Base-by-base conservation (phyloP, 345 rosid genomes). In the Camelina sativa region DNA sequence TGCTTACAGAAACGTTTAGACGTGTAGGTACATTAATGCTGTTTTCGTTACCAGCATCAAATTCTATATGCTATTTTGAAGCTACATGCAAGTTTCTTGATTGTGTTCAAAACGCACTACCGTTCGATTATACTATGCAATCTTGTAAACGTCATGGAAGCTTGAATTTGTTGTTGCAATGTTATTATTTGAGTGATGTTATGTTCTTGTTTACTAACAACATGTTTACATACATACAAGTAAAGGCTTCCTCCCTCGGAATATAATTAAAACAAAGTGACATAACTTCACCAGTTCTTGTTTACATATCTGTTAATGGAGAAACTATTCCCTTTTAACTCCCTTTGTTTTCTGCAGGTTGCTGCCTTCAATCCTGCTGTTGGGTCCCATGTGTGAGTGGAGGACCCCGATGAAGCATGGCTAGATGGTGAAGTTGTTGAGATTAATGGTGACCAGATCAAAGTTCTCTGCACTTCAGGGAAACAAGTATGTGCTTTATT, bases 311-410 rank as follows among this genome's bases (percentile, higher is more conserved):
- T 28, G 23, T 37, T 66, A 2, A 2, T 9, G 52, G 30, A 53
- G 69, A 41, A 19, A 58, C 11, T 20, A 50, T 61, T 43, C 44
- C 22, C 16, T 48, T 23, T 67, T 77, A 38, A 70, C 47, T 41
- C 73, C 57, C 23, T 72, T 80, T 56, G 20, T 63, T 34, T 25
- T 73, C 70, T 84, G 77, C 83, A 95, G 99, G 92, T 84, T 73
- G 76, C 86, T 69, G 59, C 80, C 63, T 82, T 82, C 64, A 82
- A 79, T 80, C 82, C 85, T 64, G 80, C 72, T 10, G 92, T 88
- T 64, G 97, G 97, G 72, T 86, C 98, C 68, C 86, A 77, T 67
- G 96, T 92, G 75, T 96, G 99, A 98, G 75, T 95, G 82, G 99
- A 90, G 79, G 97, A 95, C 80, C 86, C 90, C 12, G 93, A 92